Evolutionary conservation across 2,329 filamentous ascomycete species (phyloP).

Genomic region (Esteya vermicola): DNA sequence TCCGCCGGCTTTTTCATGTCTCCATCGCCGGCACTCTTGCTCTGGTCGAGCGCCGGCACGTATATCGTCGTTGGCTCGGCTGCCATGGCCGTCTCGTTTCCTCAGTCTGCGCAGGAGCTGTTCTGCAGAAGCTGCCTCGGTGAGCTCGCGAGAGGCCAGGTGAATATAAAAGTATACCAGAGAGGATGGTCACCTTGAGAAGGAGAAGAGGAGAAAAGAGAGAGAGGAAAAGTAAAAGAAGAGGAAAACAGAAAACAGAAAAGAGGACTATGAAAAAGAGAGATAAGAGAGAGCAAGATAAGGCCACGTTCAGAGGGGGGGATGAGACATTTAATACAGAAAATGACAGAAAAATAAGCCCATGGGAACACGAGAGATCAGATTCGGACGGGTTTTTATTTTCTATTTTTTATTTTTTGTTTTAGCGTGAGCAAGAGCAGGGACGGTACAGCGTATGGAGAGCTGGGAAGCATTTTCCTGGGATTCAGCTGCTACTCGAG

Average conservation of each 20-base stretch:
- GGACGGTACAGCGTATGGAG: neutral
- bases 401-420: too few species aligned
- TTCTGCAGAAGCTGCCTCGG: neutral
- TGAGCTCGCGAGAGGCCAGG: neutral
- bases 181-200: neutral
- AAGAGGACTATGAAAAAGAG: neutral
- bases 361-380: neutral
- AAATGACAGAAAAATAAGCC: neutral
- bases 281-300: neutral
- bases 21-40: neutral
- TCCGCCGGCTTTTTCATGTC: too few species aligned
- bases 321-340: conserved; percentile 2
- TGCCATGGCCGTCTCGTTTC: neutral
- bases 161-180: neutral
- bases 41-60: neutral
- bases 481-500: too few species aligned
- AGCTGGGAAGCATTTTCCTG: too few species aligned
- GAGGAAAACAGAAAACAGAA: neutral
- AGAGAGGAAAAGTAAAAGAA: neutral
- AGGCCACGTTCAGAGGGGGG: neutral
- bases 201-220: neutral
- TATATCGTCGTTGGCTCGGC: neutral
- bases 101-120: neutral
- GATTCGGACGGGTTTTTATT: too few species aligned
- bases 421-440: neutral